phyloP scores from a whole-genome alignment of 108 stramenopile species.

The Fragilariopsis cylindrus region DNA sequence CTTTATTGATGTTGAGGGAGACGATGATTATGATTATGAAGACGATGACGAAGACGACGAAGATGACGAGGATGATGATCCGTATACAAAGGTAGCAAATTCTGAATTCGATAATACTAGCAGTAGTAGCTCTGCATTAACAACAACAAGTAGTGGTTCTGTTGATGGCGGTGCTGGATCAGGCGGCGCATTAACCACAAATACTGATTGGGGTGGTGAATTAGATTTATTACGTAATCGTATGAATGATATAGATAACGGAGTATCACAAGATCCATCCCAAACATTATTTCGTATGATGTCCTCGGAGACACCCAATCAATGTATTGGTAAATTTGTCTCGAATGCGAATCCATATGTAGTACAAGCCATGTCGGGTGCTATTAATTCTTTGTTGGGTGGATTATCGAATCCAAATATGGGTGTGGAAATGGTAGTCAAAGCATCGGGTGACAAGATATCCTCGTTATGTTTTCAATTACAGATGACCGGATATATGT shows the following conservation, averaged over 20 bases:
- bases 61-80: constrained; percentile 22
- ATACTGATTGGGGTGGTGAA: constrained; percentile 80
- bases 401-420: constrained; percentile 68
- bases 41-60: constrained; percentile 28
- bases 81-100: constrained; percentile 16
- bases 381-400: constrained; percentile 73
- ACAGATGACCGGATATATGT: constrained; percentile 92
- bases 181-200: constrained; percentile 23
- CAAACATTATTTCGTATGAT: constrained; percentile 75
- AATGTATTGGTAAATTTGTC: constrained; percentile 73
- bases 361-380: constrained; percentile 81
- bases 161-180: not conserved
- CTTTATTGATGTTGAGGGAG: not conserved
- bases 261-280: constrained; percentile 60
- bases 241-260: constrained; percentile 67
- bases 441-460: constrained; percentile 77
- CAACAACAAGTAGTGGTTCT: not conserved
- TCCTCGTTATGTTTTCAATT: constrained; percentile 81
- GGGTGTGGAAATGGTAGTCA: constrained; percentile 71
- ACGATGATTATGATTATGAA: constrained; percentile 9
- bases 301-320: constrained; percentile 66
- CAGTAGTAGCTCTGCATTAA: not conserved
- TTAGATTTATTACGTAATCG: constrained; percentile 60
- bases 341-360: constrained; percentile 73
- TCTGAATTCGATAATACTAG: constrained; percentile 25